Base-by-base conservation (phyloP, 2,329 filamentous ascomycete species). In the Colletotrichum eremochloae region DNA sequence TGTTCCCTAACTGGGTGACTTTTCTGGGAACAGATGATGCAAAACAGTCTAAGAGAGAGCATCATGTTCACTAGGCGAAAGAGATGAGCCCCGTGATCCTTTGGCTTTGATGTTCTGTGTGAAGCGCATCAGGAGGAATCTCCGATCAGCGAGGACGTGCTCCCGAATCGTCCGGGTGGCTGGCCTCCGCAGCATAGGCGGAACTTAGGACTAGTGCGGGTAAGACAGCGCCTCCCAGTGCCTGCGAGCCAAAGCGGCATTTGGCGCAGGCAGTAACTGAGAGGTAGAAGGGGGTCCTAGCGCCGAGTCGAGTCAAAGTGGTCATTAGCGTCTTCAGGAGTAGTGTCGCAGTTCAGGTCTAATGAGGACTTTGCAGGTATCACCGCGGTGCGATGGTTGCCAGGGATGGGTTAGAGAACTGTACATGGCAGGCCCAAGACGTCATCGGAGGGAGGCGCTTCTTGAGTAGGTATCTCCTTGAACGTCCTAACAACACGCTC, bases 241-340 rank as follows among this genome's bases (percentile, higher is more conserved):
- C 48, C n/a, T 18, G 18, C 8, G 50, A 48, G 66, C 60, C 70
- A 70, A 72, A 70, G 70, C 70, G 70, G 46, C 55, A 63, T 42
- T 48, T 18, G 55, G 66, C 38, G 61, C 40, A 42, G 55, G 46
- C 70, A 48, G 60, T 24, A 29, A 38, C 38, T 15, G 24, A 48
- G 33, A 52, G 70, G 66, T 50, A 55, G 2, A n/a, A 64, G 40
- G 44, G 40, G 44, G 67, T 36, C 36, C 46, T 55, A 55, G 69
- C 38, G 44, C 53, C 5, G 55, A 55, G 70, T 72, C 67, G 48
- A 55, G 70, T 72, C 70, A 69, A 65, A 61, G 70, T 60, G 66
- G 12, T 48, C 20, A 2, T 42, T 72, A 70, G 70, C 67, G 70
- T 61, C 38, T 29, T 62, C 55, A 62, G 61, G 36, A 70, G 60